Evolutionary conservation across 768 basidiomycete genomes (phyloP).

Genomic region (Pleurotus giganteus): DNA sequence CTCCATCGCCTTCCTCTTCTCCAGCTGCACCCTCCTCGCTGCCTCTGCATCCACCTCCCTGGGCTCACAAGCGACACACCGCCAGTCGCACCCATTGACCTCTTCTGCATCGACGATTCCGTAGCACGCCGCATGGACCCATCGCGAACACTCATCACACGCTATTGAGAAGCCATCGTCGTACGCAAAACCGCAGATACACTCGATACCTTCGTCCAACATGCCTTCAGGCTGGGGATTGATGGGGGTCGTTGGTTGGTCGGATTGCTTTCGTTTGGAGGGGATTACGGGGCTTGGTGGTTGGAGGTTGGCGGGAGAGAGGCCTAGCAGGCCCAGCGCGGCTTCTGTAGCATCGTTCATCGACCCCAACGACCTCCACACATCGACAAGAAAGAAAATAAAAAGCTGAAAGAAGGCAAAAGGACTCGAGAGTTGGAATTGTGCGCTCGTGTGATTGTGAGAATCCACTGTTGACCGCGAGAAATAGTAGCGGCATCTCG

Average conservation of each 20-base stretch:
- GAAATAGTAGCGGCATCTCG: too few relatives aligned
- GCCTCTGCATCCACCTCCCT: slow-evolving; percentile 44
- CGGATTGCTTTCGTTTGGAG: slow-evolving; percentile 38
- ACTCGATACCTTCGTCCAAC: slow-evolving; percentile 50
- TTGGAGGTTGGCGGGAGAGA: slow-evolving; percentile 36
- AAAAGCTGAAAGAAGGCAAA: too few relatives aligned
- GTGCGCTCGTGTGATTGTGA: too few relatives aligned
- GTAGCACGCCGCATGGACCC: slow-evolving; percentile 85
- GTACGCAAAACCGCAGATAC: slow-evolving; percentile 70
- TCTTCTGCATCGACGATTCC: slow-evolving; percentile 45
- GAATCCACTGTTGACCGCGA: too few relatives aligned
- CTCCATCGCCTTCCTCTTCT: slow-evolving; percentile 30
- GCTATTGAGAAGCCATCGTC: slow-evolving; percentile 88
- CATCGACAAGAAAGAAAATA: too few relatives aligned
- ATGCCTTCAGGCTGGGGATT: slow-evolving; percentile 12
- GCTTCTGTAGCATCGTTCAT: slow-evolving; percentile 54
- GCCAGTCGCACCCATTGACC: slow-evolving; percentile 69
- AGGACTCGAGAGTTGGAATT: too few relatives aligned
- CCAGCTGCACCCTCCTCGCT: slow-evolving; percentile 44
- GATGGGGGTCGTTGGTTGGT: slow-evolving; percentile 8
- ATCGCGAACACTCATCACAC: slow-evolving; percentile 78
- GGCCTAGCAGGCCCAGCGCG: slow-evolving; percentile 54
- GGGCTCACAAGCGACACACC: slow-evolving; percentile 69
- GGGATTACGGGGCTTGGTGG: slow-evolving; percentile 30
- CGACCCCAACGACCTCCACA: slow-evolving; percentile 1